Evolutionary conservation across 108 stramenopile species (phyloP).

Genomic region (Chaetoceros tenuissimus): DNA sequence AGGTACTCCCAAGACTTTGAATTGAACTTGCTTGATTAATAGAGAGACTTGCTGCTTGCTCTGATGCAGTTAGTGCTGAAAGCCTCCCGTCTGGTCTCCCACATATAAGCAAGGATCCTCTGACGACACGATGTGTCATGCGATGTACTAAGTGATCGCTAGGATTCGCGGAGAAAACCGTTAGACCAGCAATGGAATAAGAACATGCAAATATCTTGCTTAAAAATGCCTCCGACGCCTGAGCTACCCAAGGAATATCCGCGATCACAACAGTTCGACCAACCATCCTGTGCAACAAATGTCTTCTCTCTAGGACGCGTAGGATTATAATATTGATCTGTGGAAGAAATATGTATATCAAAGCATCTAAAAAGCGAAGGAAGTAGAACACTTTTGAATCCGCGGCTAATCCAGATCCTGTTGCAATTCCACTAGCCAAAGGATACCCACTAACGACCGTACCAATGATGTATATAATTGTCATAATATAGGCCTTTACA

Average conservation of each 20-base stretch:
- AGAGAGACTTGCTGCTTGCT: constrained; percentile 53
- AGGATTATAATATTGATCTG: constrained; percentile 56
- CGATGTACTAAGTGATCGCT: constrained; percentile 78
- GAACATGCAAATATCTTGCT: constrained; percentile 71
- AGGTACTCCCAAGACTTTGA: constrained; percentile 52
- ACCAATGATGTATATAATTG: constrained; percentile 47
- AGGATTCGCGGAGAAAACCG: constrained; percentile 62
- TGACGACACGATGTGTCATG: constrained; percentile 62
- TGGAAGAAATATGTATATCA: constrained; percentile 68
- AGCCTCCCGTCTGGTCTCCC: constrained; percentile 83
- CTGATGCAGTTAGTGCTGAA: constrained; percentile 60
- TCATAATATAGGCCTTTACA: constrained; percentile 54
- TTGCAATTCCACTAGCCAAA: constrained; percentile 34
- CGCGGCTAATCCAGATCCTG: constrained; percentile 16
- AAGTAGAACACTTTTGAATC: constrained; percentile 9
- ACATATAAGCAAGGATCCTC: constrained; percentile 63
- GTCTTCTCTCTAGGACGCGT: constrained; percentile 50
- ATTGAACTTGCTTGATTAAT: constrained; percentile 75
- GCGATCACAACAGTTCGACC: constrained; percentile 75
- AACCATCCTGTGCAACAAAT: constrained; percentile 62
- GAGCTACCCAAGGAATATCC: constrained; percentile 71
- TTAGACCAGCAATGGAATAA: constrained; percentile 61
- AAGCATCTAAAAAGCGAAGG: constrained; percentile 45
- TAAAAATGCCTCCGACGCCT: constrained; percentile 67
- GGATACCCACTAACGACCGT: constrained; percentile 59